Base-by-base conservation (phyloP, 139 green algal genomes). In the Coccomyxa sp. region DNA sequence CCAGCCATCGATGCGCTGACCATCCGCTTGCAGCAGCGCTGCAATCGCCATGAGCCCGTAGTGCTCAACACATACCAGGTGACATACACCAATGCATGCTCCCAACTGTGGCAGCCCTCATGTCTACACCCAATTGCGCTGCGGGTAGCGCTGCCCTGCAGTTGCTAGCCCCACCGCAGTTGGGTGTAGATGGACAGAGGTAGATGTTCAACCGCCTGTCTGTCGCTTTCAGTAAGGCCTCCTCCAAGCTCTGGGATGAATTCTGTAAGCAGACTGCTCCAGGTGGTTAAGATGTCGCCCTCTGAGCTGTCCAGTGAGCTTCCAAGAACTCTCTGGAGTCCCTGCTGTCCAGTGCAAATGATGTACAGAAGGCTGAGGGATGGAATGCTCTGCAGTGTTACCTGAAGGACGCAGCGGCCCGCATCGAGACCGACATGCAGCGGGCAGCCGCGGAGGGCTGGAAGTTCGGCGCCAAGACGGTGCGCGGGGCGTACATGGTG, bases 51-150 rank as follows among this genome's bases (percentile, higher is more conserved):
- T 7, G 38, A 58, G 2, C 79, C 85, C 3, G 82, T 92, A 6
- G 78, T 94, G 10, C 88, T 87, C 84, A 93, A 91, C 83, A 95
- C 91, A 39, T 96, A 94, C 83, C 89, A 92, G 83, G 81, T 8
- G 6, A 12, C 33, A 9, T 64, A 18, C 64, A 31, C 27, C 50
- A 10, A 31, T 64, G 5, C 18, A 18, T 58, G 50, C 50, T 12
- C 18, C 2, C 3, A 4, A 18, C 50, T 64, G 50, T 6, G 18
- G 3, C 27, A 31, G 3, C 50, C 50, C 27, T 18, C 50, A 64
- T 12, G 2, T 64, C 18, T n/a, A n/a, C n/a, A n/a, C n/a, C n/a
- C n/a, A n/a, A n/a, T n/a, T n/a, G n/a, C n/a, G n/a, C n/a, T n/a
- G n/a, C n/a, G n/a, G n/a, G n/a, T n/a, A n/a, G n/a, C n/a, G n/a